Evolutionary conservation across 495 filamentous ascomycete genomes (phyloP), one percentile per base, ranked within the genome.

Genomic region (Daldinia concentrica): DNA sequence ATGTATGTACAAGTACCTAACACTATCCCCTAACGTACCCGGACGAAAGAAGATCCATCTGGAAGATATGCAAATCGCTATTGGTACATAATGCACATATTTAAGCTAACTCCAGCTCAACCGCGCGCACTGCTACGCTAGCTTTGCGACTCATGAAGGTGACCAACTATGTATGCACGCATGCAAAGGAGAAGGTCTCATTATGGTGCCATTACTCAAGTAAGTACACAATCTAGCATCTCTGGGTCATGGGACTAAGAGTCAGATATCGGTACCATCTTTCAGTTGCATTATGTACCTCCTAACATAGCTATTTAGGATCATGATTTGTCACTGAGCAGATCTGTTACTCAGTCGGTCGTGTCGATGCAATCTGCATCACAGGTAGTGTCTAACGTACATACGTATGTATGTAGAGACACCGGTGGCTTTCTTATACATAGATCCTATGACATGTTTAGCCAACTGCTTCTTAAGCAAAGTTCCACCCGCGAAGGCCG

Each of bases 161-260:
- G 43, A 24, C 43, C 19, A 22, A 45, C 17, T 45, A 19, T 19
- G 9, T 54, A 29, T 27, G 6, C 27, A 54, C n/a, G 26, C 50
- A 29, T 17, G 12, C 50, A 54, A 54, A 14, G 4, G 24, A 29
- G 24, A 30, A 54, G 4, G 50, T 48, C 11, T 9, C 24, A 7
- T 54, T 39, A 39, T 50, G 27, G 12, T 39, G 45, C 26, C 64
- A 66, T 66, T 59, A 59, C 56, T 59, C 55, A 52, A 29, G 52
- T 45, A 48, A 12, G 6, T 66, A 39, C 54, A 58, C 39, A 24
- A 48, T 34, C 36, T 26, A 56, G 45, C 32, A 27, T 17, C 17
- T 27, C 4, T 55, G 48, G 29, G 41, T 27, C 57, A 59, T 54
- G 50, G 1, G 50, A 17, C 14, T 2, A 29, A 24, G 27, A 29